Conservation (phyloP, 176 grass and related monocot genomes). For the Pontederia paniculata region DNA sequence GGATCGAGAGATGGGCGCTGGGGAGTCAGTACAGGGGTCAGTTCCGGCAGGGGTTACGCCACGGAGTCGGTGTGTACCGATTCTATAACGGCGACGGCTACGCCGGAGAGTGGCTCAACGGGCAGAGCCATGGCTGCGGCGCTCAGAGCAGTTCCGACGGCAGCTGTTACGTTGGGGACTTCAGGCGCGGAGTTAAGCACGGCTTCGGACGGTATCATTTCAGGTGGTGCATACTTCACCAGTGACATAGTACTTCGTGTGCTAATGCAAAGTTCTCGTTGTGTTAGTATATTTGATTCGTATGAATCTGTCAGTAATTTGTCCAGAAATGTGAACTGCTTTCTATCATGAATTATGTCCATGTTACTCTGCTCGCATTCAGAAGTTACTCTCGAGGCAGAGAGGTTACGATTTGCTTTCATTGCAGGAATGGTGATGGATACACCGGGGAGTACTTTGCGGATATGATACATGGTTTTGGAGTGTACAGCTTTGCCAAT, state of each 20-base stretch:
- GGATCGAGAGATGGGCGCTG: slow-evolving; percentile 73
- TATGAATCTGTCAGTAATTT: too few species aligned
- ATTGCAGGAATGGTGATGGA: slow-evolving; percentile 59
- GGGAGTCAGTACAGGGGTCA: slow-evolving; percentile 67
- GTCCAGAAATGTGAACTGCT: too few species aligned
- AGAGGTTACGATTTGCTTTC: too few species aligned
- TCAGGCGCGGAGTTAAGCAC: slow-evolving; percentile 79
- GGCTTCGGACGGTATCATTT: slow-evolving; percentile 66
- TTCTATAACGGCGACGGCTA: slow-evolving; percentile 43
- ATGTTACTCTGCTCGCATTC: too few species aligned
- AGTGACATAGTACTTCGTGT: not conserved
- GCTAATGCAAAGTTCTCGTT: too few species aligned
- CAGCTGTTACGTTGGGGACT: slow-evolving; percentile 61
- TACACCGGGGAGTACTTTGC: slow-evolving; percentile 66
- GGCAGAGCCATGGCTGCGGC: slow-evolving; percentile 81
- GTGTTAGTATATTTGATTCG: too few species aligned
- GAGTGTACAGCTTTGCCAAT: slow-evolving; percentile 69
- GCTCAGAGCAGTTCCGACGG: slow-evolving; percentile 51
- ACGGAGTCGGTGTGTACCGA: slow-evolving; percentile 56
- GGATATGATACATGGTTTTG: slow-evolving; percentile 80
- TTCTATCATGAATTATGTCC: too few species aligned
- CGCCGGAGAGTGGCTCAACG: slow-evolving; percentile 42
- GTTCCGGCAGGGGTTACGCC: slow-evolving; percentile 53
- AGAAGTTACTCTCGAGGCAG: too few species aligned
- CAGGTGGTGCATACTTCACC: slow-evolving; percentile 24